These are phyloP conservation scores for Elaeagnus macrophylla DNA, from an alignment of 306 rosid species.

Conservation along the genomic window DNA sequence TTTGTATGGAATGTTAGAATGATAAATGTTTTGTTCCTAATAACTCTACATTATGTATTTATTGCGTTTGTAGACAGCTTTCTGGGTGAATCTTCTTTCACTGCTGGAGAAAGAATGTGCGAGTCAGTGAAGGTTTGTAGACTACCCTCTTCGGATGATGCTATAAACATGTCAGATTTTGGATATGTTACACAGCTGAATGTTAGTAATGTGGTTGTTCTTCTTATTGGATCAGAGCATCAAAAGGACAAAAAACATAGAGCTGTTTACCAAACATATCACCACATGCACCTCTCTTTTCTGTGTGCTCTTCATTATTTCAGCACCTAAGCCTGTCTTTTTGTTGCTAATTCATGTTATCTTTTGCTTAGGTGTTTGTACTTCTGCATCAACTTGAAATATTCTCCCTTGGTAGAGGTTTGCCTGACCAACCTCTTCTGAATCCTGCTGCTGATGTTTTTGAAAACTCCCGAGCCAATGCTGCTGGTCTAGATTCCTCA, in stretches of 20 bases:
- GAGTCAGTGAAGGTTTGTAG: slow-evolving; percentile 76
- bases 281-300: background rate
- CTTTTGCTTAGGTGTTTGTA: slow-evolving; percentile 60
- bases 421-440: slow-evolving; percentile 70
- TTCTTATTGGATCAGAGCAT: no score
- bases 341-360: slow-evolving; percentile 4
- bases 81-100: slow-evolving; percentile 52
- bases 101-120: slow-evolving; percentile 78
- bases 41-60: slow-evolving; percentile 8
- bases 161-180: no score
- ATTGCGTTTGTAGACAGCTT: slow-evolving; percentile 38
- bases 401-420: slow-evolving; percentile 66
- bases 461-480: slow-evolving; percentile 40
- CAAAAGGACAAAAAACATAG: background rate
- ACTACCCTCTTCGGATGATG: background rate
- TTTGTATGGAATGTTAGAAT: background rate
- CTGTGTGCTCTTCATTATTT: background rate
- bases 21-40: background rate
- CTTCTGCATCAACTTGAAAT: slow-evolving; percentile 78
- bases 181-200: no score
- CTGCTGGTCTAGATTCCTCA: slow-evolving; percentile 48
- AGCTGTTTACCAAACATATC: background rate
- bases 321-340: background rate
- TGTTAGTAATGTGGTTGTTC: no score
- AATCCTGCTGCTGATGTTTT: slow-evolving; percentile 41